A percentile compares a stretch with the other conserved stretches of the same genome.
phyloP scores from a whole-genome alignment of 2,329 filamentous ascomycete species.

The Arachnomyces sp. region DNA sequence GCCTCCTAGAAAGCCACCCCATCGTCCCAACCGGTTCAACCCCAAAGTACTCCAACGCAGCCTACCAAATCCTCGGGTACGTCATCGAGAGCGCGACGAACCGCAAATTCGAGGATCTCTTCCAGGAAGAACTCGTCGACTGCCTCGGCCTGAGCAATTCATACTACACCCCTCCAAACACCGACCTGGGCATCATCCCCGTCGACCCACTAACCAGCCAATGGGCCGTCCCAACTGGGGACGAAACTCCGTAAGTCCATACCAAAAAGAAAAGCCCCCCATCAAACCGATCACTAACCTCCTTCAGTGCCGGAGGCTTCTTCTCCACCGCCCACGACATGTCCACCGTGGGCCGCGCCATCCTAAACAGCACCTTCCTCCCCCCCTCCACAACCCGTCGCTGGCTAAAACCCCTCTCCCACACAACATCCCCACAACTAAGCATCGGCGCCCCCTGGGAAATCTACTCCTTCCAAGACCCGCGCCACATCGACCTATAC shows the following conservation, averaged over 20 bases:
- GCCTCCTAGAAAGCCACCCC: constrained; percentile 27
- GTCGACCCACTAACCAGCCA: constrained; percentile 15
- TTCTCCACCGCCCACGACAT: constrained; percentile 39
- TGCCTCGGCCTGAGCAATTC: constrained; percentile 38
- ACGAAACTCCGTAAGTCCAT: constrained; percentile 32
- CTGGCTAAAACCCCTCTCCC: constrained; percentile 37
- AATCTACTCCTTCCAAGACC: constrained; percentile 18
- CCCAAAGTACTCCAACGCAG: constrained; percentile 45
- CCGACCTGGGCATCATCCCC: constrained; percentile 29
- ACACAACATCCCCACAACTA: constrained; percentile 31
- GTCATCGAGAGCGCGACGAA: constrained; percentile 40
- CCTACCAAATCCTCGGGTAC: constrained; percentile 38
- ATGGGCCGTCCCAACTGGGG: constrained; percentile 33
- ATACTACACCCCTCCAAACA: constrained; percentile 26
- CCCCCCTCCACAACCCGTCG: constrained; percentile 29
- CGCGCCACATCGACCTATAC: constrained; percentile 24
- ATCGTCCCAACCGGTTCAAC: constrained; percentile 37
- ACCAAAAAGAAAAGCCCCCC: background rate
- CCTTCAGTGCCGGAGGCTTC: constrained; percentile 37
- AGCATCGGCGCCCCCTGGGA: constrained; percentile 41
- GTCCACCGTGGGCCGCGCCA: constrained; percentile 35
- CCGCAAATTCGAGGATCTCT: constrained; percentile 31
- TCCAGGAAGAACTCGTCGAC: constrained; percentile 34
- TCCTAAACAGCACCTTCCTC: constrained; percentile 33
- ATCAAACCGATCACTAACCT: constrained; percentile 1